These are phyloP conservation scores for Hortiboletus campestris DNA, from an alignment of 768 basidiomycete genomes.

Conservation along the genomic window DNA sequence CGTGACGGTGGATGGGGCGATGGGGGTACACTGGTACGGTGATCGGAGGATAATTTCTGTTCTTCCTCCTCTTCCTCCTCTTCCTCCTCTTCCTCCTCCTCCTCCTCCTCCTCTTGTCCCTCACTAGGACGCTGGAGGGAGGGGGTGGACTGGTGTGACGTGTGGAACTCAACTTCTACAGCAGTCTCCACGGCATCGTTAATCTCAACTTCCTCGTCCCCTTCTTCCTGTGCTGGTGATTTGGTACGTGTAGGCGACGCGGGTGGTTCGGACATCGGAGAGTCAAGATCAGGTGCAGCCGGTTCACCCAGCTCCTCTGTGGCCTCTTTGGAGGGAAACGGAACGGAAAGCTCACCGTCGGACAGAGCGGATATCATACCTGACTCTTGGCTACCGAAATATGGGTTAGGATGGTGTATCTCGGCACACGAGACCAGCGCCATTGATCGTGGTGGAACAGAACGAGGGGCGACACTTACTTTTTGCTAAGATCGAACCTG, in stretches of 20 bases:
- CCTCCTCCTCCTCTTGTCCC: conserved; percentile 4
- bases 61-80: conserved; percentile 15
- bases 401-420: conserved; percentile 6
- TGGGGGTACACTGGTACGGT: background rate
- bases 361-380: conserved; percentile 40
- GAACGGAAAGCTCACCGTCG: conserved; percentile 31
- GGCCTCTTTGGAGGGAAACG: conserved; percentile 13
- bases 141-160: conserved; percentile 16
- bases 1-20: conserved; percentile 21
- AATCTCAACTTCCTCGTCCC: conserved; percentile 26
- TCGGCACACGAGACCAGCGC: conserved; percentile 1
- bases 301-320: conserved; percentile 8
- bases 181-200: conserved; percentile 10
- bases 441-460: background rate
- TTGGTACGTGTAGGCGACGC: conserved; percentile 24
- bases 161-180: conserved; percentile 13
- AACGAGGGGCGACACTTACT: conserved; percentile 37
- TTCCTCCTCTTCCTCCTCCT: conserved; percentile 9
- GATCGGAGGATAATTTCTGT: conserved; percentile 2
- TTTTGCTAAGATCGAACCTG: conserved; percentile 51
- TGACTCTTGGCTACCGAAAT: conserved; percentile 36
- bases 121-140: conserved; percentile 12
- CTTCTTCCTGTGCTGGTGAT: conserved; percentile 25
- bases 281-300: conserved; percentile 23
- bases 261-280: conserved; percentile 35